Evolutionary conservation across 2,329 filamentous ascomycete species (phyloP), one percentile per base, ranked within the genome.

Genomic region (Rhynchosporium agropyri): DNA sequence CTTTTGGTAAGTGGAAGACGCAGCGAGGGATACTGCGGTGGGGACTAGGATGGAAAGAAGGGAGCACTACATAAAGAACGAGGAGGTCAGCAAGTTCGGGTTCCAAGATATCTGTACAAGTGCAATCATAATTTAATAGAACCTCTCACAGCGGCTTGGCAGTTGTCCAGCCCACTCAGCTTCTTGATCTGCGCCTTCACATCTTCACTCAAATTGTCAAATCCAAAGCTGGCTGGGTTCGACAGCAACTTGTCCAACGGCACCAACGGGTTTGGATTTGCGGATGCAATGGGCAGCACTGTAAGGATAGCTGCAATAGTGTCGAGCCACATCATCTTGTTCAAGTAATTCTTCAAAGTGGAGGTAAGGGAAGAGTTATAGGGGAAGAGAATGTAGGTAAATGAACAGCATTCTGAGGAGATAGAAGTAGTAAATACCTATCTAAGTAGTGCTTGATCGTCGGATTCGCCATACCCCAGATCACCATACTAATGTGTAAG

Each of bases 21-120:
- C 40, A 7, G 46, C 42, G 15, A 60, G 28, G 36, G 58, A 60
- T 29, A 60, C 58, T 28, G 42, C 42, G 36, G 31, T 20, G 28
- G 58, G 58, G 38, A 29, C n/a, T 5, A 60, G 31, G 12, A 53
- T 53, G 38, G 48, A 40, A 15, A 60, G 58, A 9, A 53, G 26
- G 29, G 58, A 20, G 28, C 58, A 60, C 58, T 60, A 42, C 33
- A 49, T 20, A 20, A 20, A 20, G n/a, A 13, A 43, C 40, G n/a
- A 45, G n/a, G 43, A 20, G 13, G 15, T 45, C 43, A 45, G 43
- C 43, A 45, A 45, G n/a, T 45, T 6, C 4, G n/a, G n/a, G 15
- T 20, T 45, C 5, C 13, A 15, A 20, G 40, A 43, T 20, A 15
- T 43, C 40, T 43, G 12, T 15, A 4, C 10, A 43, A 10, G 4